Percentiles rank a stretch among this genome's conserved stretches.
Evolutionary conservation across 2,329 filamentous ascomycete species (phyloP).

Genomic region (Fusarium piperis): DNA sequence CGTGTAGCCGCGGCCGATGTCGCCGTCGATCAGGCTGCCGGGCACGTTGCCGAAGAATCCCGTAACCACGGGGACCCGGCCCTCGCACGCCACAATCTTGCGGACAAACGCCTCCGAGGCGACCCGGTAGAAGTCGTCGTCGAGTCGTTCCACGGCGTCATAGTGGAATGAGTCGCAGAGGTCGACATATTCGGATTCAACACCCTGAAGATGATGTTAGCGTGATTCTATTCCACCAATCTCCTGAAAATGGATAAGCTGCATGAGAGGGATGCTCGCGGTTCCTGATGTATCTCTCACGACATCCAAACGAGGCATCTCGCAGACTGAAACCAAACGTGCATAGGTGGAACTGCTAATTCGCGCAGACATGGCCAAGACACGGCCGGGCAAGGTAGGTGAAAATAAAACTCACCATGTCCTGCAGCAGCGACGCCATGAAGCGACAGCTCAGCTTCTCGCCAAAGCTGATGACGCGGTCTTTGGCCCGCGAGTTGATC

Average conservation of each 20-base stretch:
- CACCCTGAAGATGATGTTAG: constrained; percentile 60
- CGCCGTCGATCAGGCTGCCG: constrained; percentile 85
- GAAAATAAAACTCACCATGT: constrained; percentile 61
- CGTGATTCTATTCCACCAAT: not conserved
- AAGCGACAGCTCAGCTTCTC: constrained; percentile 96
- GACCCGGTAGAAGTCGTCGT: constrained; percentile 75
- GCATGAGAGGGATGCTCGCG: not conserved
- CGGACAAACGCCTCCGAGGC: constrained; percentile 69
- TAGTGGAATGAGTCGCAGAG: constrained; percentile 83
- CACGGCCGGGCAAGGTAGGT: not conserved
- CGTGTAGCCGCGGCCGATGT: constrained; percentile 95
- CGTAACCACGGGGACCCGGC: constrained; percentile 81
- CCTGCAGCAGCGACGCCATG: constrained; percentile 85
- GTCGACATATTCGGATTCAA: constrained; percentile 90
- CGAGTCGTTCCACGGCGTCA: constrained; percentile 66
- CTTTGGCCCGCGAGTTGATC: constrained; percentile 81
- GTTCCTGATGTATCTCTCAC: not conserved
- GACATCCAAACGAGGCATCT: not conserved
- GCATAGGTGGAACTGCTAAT: not conserved
- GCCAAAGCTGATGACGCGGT: constrained; percentile 91
- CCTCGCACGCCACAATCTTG: constrained; percentile 71
- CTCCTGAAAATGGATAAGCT: not conserved
- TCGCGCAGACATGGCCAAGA: constrained; percentile 5
- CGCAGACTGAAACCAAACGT: not conserved
- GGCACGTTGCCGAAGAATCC: constrained; percentile 96